Conservation (phyloP, 2,329 filamentous ascomycete species). For the Penicillium polonicum region DNA sequence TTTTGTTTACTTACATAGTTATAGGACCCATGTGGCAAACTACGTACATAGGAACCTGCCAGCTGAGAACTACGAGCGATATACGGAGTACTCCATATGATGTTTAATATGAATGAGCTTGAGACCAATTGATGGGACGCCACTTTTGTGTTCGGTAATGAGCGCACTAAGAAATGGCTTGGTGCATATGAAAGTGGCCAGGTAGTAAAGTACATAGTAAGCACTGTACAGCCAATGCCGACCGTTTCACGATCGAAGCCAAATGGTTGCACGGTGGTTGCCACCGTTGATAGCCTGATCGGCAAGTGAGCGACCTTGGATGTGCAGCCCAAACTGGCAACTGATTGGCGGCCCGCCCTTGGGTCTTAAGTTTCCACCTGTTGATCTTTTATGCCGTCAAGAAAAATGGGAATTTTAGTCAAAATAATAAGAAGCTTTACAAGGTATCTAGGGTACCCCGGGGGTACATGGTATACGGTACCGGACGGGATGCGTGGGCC, state of each 20-base stretch:
- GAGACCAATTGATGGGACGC: neutral
- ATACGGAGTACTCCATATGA: neutral
- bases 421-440: neutral
- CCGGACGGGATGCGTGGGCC: slow-evolving; percentile 4
- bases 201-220: neutral
- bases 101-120: neutral
- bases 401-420: neutral
- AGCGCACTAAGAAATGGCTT: neutral
- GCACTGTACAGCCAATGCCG: slow-evolving; percentile 18
- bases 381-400: slow-evolving; percentile 12
- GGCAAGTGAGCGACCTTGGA: slow-evolving; percentile 17
- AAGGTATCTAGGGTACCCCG: neutral
- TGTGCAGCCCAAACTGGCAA: slow-evolving; percentile 13
- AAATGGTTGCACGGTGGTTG: slow-evolving; percentile 20
- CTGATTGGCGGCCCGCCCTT: slow-evolving; percentile 12
- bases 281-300: slow-evolving; percentile 27
- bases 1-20: neutral
- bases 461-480: neutral
- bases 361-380: slow-evolving; percentile 17
- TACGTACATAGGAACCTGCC: neutral
- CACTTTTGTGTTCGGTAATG: neutral
- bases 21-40: slow-evolving; percentile 11
- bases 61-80: neutral
- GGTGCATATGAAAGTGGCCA: slow-evolving; percentile 23
- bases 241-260: slow-evolving; percentile 24